phyloP scores from a whole-genome alignment of 1,284 basidiomycete species.

The Cryptococcus jaspeensis region DNA sequence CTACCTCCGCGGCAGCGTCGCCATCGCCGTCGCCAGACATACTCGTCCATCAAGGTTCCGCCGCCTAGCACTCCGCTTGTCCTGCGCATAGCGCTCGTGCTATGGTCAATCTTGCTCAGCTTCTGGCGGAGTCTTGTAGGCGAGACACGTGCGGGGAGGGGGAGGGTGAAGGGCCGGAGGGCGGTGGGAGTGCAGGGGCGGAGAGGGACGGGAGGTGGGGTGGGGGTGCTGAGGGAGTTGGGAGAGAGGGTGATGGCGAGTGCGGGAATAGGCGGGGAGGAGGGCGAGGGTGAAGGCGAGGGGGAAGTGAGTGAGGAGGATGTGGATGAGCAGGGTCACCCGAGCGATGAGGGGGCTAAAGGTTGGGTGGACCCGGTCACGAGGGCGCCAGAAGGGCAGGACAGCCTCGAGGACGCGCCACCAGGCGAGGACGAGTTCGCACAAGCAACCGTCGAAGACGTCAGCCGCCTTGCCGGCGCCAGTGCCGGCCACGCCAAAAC shows the following conservation, averaged over 20 bases:
- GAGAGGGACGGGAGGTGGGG: constrained; percentile 1
- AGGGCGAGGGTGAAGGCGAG: constrained; percentile 11
- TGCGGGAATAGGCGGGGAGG: constrained; percentile 9
- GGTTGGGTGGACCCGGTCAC: constrained; percentile 48
- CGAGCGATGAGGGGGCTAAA: constrained; percentile 9
- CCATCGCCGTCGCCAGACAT: constrained; percentile 18
- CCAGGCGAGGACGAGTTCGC: constrained; percentile 28
- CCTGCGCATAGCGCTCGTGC: constrained; percentile 38
- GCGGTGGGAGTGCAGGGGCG: neutral
- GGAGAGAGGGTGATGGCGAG: constrained; percentile 17
- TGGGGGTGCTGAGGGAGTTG: constrained; percentile 14
- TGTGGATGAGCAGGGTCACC: neutral
- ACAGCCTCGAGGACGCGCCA: constrained; percentile 9
- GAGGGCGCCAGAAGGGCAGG: constrained; percentile 29
- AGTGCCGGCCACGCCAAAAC: neutral
- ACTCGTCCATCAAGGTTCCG: constrained; percentile 39
- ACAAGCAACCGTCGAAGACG: constrained; percentile 11
- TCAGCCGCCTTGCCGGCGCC: constrained; percentile 9
- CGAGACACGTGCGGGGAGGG: constrained; percentile 41
- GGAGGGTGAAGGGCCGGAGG: constrained; percentile 10
- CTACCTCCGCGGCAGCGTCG: constrained; percentile 7
- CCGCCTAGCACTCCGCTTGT: constrained; percentile 44
- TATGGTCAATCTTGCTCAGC: constrained; percentile 45
- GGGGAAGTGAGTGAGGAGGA: constrained; percentile 17
- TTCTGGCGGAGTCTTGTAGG: constrained; percentile 48